Conservation (phyloP, 805 yeast genomes). For the Sugiyamaella chiloensis region DNA sequence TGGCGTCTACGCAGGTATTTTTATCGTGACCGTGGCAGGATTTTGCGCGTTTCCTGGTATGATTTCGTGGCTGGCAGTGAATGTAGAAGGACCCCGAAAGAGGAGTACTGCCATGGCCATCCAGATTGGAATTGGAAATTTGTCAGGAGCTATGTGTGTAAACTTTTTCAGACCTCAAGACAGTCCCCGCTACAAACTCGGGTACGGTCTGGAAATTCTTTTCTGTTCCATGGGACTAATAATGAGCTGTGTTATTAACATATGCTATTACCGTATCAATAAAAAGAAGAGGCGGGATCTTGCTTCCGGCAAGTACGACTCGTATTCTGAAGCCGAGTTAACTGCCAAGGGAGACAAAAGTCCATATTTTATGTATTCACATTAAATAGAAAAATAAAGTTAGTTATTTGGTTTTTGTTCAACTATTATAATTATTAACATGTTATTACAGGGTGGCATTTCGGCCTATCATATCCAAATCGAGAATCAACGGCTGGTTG, state of each 20-base stretch:
- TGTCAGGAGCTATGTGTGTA: constrained; percentile 43
- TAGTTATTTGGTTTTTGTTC: too few species aligned
- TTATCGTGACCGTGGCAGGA: constrained; percentile 50
- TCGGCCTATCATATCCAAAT: background rate
- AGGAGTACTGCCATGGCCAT: constrained; percentile 52
- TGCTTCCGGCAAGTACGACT: constrained; percentile 34
- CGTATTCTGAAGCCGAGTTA: constrained; percentile 30
- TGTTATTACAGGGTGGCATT: background rate
- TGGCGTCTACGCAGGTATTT: constrained; percentile 55
- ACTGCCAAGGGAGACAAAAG: constrained; percentile 42
- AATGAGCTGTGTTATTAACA: constrained; percentile 26
- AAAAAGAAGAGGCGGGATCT: constrained; percentile 28
- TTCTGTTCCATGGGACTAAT: constrained; percentile 42
- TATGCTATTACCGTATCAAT: constrained; percentile 29
- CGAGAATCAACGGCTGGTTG: background rate
- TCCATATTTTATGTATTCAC: constrained; percentile 38
- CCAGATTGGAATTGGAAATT: constrained; percentile 47
- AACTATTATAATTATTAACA: too few species aligned
- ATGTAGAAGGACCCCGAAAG: constrained; percentile 55
- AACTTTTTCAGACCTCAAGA: constrained; percentile 51
- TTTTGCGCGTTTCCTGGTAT: background rate
- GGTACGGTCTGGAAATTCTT: constrained; percentile 47
- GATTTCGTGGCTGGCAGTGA: constrained; percentile 56
- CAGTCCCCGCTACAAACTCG: constrained; percentile 52
- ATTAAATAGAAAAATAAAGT: background rate